Base-by-base conservation (phyloP, 768 basidiomycete genomes). In the Lentinula sp. region DNA sequence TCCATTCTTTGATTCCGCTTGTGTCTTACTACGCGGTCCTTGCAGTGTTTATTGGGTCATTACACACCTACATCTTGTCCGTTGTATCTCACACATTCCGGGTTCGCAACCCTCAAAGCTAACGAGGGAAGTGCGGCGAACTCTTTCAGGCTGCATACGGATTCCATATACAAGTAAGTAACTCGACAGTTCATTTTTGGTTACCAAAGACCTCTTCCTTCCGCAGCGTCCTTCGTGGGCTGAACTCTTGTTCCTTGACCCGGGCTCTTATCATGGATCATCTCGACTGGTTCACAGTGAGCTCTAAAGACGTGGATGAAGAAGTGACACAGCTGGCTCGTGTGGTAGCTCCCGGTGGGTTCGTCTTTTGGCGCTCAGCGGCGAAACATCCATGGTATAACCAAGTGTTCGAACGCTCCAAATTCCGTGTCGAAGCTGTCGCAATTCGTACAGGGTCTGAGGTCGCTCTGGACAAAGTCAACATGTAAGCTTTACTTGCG, bases 201-300 rank as follows among this genome's bases (percentile, higher is more conserved):
- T 37, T 9, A 56, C 37, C 42, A 43, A 7, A 32, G 54, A 7
- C 8, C 60, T 54, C 12, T 10, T n/a, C n/a, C 16, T 16, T 35
- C 39, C 5, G 20, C 57, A 76, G 73, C 55, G 73, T 75, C 12
- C 65, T 77, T 23, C 71, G 67, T 20, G 74, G 76, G 37, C 63
- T 77, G 37, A 48, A 16, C 18, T 28, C 28, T 61, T 73, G 73
- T 36, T 81, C 81, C 6, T 74, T 88, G 49, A 88, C 85, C 37
- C 81, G 85, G 32, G 81, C 82, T 10, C 79, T 89, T 33, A 76
- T 89, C 60, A 90, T 90, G 88, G 88, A 90, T 69, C 84, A 85
- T 53, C 76, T 88, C 53, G 85, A 86, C 64, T 84, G 81, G 77
- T 82, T 84, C 57, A 64, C 77, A 0, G 82, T 83, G 0, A 77